These are phyloP conservation scores for Paramecium pentaurelia DNA, from an alignment of 73 alveolate genomes.

Conservation along the genomic window DNA sequence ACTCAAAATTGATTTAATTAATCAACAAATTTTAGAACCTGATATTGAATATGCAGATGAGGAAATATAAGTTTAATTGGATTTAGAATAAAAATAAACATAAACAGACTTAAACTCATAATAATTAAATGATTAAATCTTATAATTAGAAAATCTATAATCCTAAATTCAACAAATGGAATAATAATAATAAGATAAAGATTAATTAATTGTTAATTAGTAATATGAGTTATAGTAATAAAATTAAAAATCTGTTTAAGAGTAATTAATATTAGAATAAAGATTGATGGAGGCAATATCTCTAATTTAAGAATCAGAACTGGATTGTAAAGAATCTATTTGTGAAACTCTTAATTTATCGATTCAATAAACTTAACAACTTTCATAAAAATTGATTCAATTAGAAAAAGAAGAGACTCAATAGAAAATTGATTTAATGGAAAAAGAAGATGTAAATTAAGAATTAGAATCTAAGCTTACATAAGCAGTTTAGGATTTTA, in stretches of 20 bases:
- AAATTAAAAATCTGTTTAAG: background rate
- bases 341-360: background rate
- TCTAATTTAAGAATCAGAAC: background rate
- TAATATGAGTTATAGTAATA: background rate
- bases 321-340: background rate
- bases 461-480: background rate
- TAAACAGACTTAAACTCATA: background rate
- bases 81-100: background rate
- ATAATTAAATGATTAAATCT: background rate
- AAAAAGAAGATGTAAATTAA: background rate
- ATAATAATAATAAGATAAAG: background rate
- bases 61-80: background rate
- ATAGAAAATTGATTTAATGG: background rate
- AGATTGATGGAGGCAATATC: background rate
- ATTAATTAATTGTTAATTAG: background rate
- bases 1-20: background rate
- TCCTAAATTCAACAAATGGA: background rate
- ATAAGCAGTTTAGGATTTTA: constrained; percentile 23
- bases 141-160: background rate
- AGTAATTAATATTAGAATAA: background rate
- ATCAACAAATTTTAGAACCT: background rate
- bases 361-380: background rate
- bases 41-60: background rate
- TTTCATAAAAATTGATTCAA: background rate
- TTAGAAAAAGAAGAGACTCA: background rate